phyloP scores from a whole-genome alignment of 345 rosid species.

The Erodium maritimum region DNA sequence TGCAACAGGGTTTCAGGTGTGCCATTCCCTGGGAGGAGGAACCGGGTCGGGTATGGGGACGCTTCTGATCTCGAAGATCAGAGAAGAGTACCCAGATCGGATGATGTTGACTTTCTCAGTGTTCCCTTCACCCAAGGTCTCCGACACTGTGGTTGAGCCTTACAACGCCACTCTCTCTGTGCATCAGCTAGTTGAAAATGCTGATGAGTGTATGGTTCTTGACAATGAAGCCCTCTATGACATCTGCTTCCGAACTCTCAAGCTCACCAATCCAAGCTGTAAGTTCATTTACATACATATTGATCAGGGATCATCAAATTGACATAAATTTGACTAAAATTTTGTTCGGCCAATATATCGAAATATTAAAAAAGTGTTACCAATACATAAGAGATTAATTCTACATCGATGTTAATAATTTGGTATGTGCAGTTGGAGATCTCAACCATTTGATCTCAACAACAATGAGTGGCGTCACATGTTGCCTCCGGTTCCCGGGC shows the following conservation, averaged over 20 bases:
- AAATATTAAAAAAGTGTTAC: no score
- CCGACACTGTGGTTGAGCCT: constrained; percentile 56
- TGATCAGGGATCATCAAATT: no score
- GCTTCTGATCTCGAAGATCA: constrained; percentile 44
- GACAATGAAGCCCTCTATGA: no score
- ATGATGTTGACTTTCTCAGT: constrained; percentile 57
- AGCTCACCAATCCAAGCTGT: constrained; percentile 55
- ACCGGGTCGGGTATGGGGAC: constrained; percentile 62
- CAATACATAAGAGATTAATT: no score
- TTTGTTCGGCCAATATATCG: no score
- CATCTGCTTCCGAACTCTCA: constrained; percentile 53
- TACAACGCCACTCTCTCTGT: constrained; percentile 53
- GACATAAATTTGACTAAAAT: no score
- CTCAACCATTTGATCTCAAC: constrained; percentile 75
- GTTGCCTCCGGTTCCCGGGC: constrained; percentile 82
- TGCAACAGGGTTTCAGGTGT: constrained; percentile 37
- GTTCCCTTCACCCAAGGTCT: constrained; percentile 52
- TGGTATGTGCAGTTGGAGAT: constrained; percentile 48
- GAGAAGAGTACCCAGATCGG: constrained; percentile 51
- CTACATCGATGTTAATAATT: background rate
- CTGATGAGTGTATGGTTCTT: constrained; percentile 57
- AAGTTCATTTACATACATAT: constrained; percentile 19
- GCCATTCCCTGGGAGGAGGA: no score
- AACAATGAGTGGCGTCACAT: constrained; percentile 79
- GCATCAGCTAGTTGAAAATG: constrained; percentile 53